Evolutionary conservation across 352 stramenopile genomes (phyloP).

Genomic region (Phytophthora citricola): DNA sequence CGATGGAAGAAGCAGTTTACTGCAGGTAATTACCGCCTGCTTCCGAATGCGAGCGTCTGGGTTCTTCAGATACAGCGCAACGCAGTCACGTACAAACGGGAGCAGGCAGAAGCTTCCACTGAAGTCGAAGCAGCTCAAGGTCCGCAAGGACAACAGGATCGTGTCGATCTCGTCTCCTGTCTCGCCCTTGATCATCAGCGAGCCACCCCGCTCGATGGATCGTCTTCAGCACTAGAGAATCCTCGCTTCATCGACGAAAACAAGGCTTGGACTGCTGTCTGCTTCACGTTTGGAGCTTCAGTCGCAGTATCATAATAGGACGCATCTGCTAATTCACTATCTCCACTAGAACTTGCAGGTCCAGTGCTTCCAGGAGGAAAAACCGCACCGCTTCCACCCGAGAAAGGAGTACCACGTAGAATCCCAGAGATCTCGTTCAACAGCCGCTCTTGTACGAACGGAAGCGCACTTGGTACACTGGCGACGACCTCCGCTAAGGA

Average conservation of each 20-base stretch:
- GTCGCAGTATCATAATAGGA: constrained; percentile 39
- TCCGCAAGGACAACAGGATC: constrained; percentile 92
- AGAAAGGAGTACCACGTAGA: constrained; percentile 88
- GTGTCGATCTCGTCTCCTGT: constrained; percentile 76
- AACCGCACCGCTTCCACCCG: constrained; percentile 6
- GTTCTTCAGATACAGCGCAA: constrained; percentile 93
- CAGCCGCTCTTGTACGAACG: constrained; percentile 93
- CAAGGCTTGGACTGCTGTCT: constrained; percentile 70
- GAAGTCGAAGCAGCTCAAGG: constrained; percentile 94
- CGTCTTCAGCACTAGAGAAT: constrained; percentile 44
- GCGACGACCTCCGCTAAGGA: constrained; percentile 92
- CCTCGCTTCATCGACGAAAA: constrained; percentile 80
- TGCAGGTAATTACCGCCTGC: constrained; percentile 89
- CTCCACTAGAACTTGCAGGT: constrained; percentile 10
- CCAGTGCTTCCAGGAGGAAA: constrained; percentile 27
- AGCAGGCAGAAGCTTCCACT: constrained; percentile 93
- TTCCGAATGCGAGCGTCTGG: constrained; percentile 90
- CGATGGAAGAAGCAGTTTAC: constrained; percentile 72
- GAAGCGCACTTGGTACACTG: constrained; percentile 89
- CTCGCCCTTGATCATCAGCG: constrained; percentile 78
- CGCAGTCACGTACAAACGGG: constrained; percentile 95
- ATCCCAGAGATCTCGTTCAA: constrained; percentile 97
- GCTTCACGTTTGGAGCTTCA: constrained; percentile 42
- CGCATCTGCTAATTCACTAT: constrained; percentile 33
- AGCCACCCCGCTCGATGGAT: constrained; percentile 25